phyloP scores from a whole-genome alignment of 768 basidiomycete genomes.

The Jaapia argillacea region DNA sequence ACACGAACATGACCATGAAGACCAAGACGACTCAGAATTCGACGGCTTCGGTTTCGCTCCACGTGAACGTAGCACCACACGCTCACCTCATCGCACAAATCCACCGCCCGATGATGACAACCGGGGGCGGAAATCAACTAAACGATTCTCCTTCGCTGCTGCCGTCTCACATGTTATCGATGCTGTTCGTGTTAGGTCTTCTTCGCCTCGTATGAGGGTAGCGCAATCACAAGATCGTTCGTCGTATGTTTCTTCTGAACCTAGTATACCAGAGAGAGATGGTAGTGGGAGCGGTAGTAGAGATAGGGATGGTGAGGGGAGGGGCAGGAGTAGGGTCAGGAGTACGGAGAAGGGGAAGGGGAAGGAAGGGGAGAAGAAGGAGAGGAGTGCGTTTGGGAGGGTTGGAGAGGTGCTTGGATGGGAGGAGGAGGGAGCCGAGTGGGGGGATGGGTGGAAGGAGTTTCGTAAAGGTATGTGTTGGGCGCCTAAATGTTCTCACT shows the following conservation, averaged over 20 bases:
- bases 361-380: conserved; percentile 19
- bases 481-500: background rate
- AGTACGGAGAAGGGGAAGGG: conserved; percentile 10
- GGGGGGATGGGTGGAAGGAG: conserved; percentile 65
- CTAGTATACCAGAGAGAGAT: conserved; percentile 10
- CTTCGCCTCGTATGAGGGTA: conserved; percentile 24
- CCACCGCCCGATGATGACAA: conserved; percentile 12
- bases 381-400: conserved; percentile 22
- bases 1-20: too few relatives aligned
- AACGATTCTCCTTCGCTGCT: conserved; percentile 43
- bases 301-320: conserved; percentile 9
- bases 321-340: conserved; percentile 17
- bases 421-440: conserved; percentile 32
- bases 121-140: conserved; percentile 27
- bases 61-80: background rate
- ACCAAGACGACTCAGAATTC: too few relatives aligned
- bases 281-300: conserved; percentile 7
- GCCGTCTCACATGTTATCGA: conserved; percentile 39
- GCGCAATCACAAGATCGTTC: conserved; percentile 5
- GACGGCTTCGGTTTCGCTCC: conserved; percentile 14
- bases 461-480: conserved; percentile 65
- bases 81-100: too few relatives aligned
- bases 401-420: conserved; percentile 30
- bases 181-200: conserved; percentile 36
- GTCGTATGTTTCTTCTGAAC: too few relatives aligned